Percentiles rank a stretch among this genome's conserved stretches.
phyloP scores from a whole-genome alignment of 2,329 filamentous ascomycete species.

The Venturia pyrina region DNA sequence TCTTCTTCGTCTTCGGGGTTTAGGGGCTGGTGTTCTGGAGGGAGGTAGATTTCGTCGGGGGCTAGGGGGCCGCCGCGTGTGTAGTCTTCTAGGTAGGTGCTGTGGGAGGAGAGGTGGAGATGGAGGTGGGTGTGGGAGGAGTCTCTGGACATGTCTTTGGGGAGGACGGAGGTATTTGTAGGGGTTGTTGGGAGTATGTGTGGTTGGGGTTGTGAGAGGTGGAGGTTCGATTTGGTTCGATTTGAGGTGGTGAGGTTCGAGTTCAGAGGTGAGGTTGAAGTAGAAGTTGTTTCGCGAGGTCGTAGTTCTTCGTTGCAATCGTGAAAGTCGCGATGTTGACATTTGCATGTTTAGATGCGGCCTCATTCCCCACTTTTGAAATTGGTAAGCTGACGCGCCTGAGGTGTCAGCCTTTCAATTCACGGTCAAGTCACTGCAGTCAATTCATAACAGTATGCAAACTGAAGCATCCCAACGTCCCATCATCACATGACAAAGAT shows the following conservation, averaged over 20 bases:
- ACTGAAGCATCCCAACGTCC: no score
- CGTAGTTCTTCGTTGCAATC: no score
- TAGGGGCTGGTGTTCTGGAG: conserved; percentile 66
- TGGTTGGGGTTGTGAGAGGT: no score
- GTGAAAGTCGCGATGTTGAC: not conserved
- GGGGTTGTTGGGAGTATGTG: not conserved
- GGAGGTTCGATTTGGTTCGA: no score
- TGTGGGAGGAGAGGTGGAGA: conserved; percentile 60
- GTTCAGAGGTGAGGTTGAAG: no score
- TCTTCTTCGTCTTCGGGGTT: conserved; percentile 86
- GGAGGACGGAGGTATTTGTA: no score
- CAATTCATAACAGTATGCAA: no score
- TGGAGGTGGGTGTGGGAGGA: conserved; percentile 66
- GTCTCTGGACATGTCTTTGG: conserved; percentile 44
- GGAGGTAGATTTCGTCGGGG: conserved; percentile 71
- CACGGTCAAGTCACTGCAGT: not conserved
- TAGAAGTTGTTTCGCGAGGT: no score
- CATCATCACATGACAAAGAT: not conserved
- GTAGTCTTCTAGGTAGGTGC: conserved; percentile 63
- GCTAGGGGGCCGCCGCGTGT: conserved; percentile 29
- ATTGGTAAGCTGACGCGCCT: conserved; percentile 1
- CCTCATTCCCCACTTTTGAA: not conserved
- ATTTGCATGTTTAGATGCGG: not conserved
- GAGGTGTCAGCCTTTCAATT: not conserved
- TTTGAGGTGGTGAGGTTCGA: no score